Evolutionary conservation across 768 basidiomycete species (phyloP).

Genomic region (Vararia minispora): DNA sequence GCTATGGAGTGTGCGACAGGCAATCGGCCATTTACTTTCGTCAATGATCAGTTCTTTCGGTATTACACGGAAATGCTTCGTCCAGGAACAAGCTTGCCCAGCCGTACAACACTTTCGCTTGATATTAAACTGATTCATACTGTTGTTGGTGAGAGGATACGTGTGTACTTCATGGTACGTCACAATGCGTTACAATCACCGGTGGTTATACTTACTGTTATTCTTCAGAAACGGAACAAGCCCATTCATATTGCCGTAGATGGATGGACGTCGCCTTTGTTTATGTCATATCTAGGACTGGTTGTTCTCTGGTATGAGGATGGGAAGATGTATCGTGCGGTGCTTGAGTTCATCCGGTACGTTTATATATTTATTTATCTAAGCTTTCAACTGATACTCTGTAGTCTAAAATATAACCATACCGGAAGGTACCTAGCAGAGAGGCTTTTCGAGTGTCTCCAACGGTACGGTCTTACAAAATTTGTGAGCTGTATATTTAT

Average conservation of each 20-base stretch:
- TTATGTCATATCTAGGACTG: constrained; percentile 21
- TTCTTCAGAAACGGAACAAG: constrained; percentile 6
- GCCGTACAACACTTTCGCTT: constrained; percentile 15
- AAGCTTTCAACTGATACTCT: too few species aligned
- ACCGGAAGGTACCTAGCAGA: too few species aligned
- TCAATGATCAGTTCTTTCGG: constrained; percentile 17
- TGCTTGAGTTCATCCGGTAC: constrained; percentile 25
- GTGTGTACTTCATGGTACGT: background rate
- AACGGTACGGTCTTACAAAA: too few species aligned
- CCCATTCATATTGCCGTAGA: constrained; percentile 23
- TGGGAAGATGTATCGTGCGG: constrained; percentile 19
- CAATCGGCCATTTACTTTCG: constrained; percentile 17
- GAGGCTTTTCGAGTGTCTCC: too few species aligned
- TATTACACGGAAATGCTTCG: constrained; percentile 20
- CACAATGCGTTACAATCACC: background rate
- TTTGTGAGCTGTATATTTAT: too few species aligned
- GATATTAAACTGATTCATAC: constrained; percentile 12
- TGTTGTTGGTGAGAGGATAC: background rate
- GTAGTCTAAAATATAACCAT: too few species aligned
- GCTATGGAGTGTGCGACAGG: constrained; percentile 17
- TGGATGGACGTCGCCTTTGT: constrained; percentile 24
- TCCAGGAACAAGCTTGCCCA: constrained; percentile 18
- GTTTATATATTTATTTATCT: too few species aligned
- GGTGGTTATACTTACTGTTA: constrained; percentile 3
- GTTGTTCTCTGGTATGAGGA: constrained; percentile 20